A percentile compares a stretch with the other conserved stretches of the same genome.
Conservation (phyloP, 768 basidiomycete genomes). For the Leucocoprinus sp. region DNA sequence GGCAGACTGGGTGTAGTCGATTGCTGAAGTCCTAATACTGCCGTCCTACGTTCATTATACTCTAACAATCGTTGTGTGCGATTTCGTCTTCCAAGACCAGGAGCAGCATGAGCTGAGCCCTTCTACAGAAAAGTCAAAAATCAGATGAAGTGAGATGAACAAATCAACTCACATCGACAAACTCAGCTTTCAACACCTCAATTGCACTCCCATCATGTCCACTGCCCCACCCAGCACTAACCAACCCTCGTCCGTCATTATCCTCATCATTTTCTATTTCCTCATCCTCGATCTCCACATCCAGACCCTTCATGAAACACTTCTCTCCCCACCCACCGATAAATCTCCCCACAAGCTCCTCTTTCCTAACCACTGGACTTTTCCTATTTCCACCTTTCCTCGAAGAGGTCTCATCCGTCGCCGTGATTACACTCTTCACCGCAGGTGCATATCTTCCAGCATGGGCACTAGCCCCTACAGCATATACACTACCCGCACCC, state of each 20-base stretch:
- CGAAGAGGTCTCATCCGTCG: conserved; percentile 1
- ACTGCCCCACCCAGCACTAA: conserved; percentile 72
- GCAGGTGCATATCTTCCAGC: conserved; percentile 10
- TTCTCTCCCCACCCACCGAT: conserved; percentile 37
- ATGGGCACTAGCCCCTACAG: conserved; percentile 13
- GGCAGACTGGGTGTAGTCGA: conserved; percentile 22
- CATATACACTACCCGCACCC: conserved; percentile 22
- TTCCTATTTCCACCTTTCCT: conserved; percentile 11
- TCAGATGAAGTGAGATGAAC: background rate
- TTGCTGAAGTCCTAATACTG: conserved; percentile 31
- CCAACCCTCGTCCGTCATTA: conserved; percentile 52
- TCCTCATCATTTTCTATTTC: conserved; percentile 22
- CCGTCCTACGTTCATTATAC: conserved; percentile 50
- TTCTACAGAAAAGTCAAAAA: conserved; percentile 27
- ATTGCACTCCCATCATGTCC: conserved; percentile 73
- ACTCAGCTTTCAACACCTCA: conserved; percentile 58
- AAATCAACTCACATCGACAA: conserved; percentile 45
- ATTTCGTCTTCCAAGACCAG: conserved; percentile 51
- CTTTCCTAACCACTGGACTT: conserved; percentile 21
- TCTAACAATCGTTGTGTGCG: conserved; percentile 61
- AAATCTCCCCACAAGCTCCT: conserved; percentile 40
- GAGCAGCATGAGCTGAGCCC: conserved; percentile 38
- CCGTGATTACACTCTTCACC: conserved; percentile 2
- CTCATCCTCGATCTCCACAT: conserved; percentile 24
- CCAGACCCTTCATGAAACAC: conserved; percentile 23